phyloP scores from a whole-genome alignment of 345 rosid genomes.

The Hibiscus syriacus region DNA sequence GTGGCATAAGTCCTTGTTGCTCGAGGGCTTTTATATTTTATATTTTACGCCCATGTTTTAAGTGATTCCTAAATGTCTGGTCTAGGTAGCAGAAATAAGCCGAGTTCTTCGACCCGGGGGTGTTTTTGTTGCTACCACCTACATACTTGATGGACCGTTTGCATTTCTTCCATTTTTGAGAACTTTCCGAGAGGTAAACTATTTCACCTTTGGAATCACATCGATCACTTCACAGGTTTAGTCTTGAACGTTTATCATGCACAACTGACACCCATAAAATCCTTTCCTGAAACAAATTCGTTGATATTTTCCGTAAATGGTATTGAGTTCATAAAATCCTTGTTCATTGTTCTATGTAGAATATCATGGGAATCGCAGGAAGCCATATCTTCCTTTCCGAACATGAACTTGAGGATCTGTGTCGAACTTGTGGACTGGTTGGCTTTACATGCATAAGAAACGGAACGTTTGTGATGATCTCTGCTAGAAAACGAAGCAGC shows the following conservation, averaged over 20 bases:
- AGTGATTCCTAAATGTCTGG: slow-evolving; percentile 3
- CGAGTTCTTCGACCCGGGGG: slow-evolving; percentile 84
- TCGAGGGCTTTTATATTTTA: neutral
- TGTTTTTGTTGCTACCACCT: slow-evolving; percentile 74
- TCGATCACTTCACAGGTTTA: neutral
- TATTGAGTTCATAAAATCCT: neutral
- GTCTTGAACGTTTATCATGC: neutral
- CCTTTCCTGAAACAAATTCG: neutral
- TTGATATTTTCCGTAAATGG: neutral
- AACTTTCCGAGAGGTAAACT: slow-evolving; percentile 49
- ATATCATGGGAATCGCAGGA: slow-evolving; percentile 40
- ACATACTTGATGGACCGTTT: slow-evolving; percentile 56
- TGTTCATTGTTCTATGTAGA: slow-evolving; percentile 24
- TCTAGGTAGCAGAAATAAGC: slow-evolving; percentile 81
- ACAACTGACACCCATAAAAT: slow-evolving; percentile 1
- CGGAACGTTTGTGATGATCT: slow-evolving; percentile 57
- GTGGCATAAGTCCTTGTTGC: neutral
- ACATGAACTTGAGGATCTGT: slow-evolving; percentile 71
- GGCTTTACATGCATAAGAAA: slow-evolving; percentile 51
- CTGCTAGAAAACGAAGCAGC: slow-evolving; percentile 55
- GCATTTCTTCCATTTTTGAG: slow-evolving; percentile 38
- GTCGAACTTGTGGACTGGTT: slow-evolving; percentile 68
- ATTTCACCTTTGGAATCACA: slow-evolving; percentile 9
- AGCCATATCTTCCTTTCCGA: slow-evolving; percentile 44
- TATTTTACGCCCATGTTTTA: neutral